Percentiles rank a stretch among this genome's conserved stretches.
These are phyloP conservation scores for Trichophyton schoenleinii DNA, from an alignment of 2,329 filamentous ascomycete genomes.

Conservation along the genomic window DNA sequence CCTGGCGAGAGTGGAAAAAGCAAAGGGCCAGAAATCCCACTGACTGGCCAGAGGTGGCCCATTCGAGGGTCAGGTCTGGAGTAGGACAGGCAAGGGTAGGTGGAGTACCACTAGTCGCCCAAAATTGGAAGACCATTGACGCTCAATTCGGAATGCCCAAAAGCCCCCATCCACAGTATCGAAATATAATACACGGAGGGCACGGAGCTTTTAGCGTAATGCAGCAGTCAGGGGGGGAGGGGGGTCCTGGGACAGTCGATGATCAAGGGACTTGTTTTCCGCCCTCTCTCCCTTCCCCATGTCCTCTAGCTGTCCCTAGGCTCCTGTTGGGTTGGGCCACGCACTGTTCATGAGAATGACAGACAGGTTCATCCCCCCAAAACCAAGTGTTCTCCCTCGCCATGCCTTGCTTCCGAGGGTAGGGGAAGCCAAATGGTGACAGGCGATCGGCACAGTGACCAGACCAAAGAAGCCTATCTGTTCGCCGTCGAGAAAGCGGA, in stretches of 20 bases:
- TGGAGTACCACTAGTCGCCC: slow-evolving; percentile 3
- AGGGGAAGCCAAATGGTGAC: not conserved
- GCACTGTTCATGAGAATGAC: not conserved
- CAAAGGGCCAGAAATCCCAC: not conserved
- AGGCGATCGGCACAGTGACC: not conserved
- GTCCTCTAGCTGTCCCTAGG: not conserved
- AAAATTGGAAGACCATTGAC: slow-evolving; percentile 3
- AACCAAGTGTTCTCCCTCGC: not conserved
- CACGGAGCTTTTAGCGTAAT: slow-evolving; percentile 2
- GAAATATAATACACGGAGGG: not conserved
- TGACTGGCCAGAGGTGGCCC: slow-evolving; percentile 3
- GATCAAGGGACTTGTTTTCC: not conserved
- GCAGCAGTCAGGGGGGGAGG: not conserved
- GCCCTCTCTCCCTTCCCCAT: not conserved
- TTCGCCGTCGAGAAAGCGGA: slow-evolving; percentile 22
- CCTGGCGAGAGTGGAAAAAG: not conserved
- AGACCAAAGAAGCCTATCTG: not conserved
- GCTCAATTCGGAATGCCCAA: slow-evolving; percentile 3
- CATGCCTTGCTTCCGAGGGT: not conserved
- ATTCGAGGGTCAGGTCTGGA: slow-evolving; percentile 5
- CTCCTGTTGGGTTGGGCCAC: not conserved
- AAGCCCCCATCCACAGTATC: not conserved
- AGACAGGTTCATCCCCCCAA: not conserved
- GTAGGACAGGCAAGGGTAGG: slow-evolving; percentile 1
- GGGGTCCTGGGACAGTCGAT: not conserved